Conservation (phyloP, 257 asterid species). For the Penstemon barbatus region DNA sequence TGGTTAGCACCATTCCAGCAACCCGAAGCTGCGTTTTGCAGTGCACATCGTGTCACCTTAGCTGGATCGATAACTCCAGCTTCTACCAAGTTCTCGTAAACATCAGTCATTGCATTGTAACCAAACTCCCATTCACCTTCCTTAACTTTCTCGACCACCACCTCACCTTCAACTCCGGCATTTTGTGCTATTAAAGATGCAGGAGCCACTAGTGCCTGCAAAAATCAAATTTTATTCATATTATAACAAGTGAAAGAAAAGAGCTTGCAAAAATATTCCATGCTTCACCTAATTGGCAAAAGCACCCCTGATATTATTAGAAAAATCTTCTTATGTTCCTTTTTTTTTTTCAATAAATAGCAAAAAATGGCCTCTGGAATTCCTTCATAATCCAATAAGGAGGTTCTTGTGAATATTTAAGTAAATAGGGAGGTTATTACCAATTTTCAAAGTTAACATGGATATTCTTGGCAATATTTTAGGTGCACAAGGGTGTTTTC, state of each 20-base stretch:
- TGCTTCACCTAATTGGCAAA: too few relatives aligned
- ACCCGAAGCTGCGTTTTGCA: constrained; percentile 92
- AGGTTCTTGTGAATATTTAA: too few relatives aligned
- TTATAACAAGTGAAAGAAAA: too few relatives aligned
- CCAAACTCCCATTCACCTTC: constrained; percentile 83
- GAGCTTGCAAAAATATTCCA: too few relatives aligned
- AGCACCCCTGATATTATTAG: too few relatives aligned
- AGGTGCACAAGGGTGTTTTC: too few relatives aligned
- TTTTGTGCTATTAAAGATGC: constrained; percentile 85
- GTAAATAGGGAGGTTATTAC: too few relatives aligned
- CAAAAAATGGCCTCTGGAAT: too few relatives aligned
- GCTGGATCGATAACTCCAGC: constrained; percentile 98
- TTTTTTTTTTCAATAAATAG: constrained; percentile 7
- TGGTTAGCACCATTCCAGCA: constrained; percentile 97
- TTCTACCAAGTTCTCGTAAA: constrained; percentile 70
- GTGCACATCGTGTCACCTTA: constrained; percentile 86
- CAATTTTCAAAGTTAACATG: too few relatives aligned
- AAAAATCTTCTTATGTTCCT: too few relatives aligned
- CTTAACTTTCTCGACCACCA: constrained; percentile 83
- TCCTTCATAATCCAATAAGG: too few relatives aligned
- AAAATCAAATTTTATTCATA: neutral
- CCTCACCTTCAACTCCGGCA: constrained; percentile 97
- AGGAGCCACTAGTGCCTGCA: constrained; percentile 81
- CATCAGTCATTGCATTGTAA: constrained; percentile 87
- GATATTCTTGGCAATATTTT: too few relatives aligned